These are phyloP conservation scores for Phytophthora colocasiae DNA, from an alignment of 352 stramenopile species.

Conservation along the genomic window DNA sequence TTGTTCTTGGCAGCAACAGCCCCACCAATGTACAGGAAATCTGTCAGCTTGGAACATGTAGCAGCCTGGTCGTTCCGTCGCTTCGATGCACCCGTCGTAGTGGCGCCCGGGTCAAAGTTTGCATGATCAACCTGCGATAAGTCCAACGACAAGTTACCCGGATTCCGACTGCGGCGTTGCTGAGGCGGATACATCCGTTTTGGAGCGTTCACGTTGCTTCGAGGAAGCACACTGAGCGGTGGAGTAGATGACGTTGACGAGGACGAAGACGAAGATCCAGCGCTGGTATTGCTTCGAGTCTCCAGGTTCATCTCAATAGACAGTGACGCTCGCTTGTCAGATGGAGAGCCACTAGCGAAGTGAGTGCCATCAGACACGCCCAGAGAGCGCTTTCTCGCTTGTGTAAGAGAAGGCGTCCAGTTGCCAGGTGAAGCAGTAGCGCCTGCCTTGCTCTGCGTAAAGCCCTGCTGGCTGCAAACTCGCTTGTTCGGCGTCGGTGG, in stretches of 20 bases:
- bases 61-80: conserved; percentile 67
- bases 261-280: conserved; percentile 26
- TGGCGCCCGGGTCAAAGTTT: conserved; percentile 32
- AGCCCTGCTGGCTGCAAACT: conserved; percentile 44
- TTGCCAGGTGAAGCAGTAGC: conserved; percentile 22
- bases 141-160: conserved; percentile 84
- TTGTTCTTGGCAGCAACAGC: conserved; percentile 83
- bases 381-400: conserved; percentile 40
- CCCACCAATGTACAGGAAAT: conserved; percentile 91
- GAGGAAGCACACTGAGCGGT: conserved; percentile 12
- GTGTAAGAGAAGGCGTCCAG: conserved; percentile 34
- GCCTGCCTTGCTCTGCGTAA: conserved; percentile 37
- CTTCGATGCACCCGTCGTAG: conserved; percentile 22
- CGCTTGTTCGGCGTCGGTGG: conserved; percentile 48
- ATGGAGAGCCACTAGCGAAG: conserved; percentile 32
- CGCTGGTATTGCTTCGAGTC: conserved; percentile 18
- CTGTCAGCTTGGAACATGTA: conserved; percentile 81
- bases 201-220: conserved; percentile 32
- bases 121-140: conserved; percentile 76
- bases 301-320: conserved; percentile 48
- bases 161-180: conserved; percentile 70
- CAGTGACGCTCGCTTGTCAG: conserved; percentile 34
- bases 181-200: conserved; percentile 59
- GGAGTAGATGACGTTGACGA: conserved; percentile 29
- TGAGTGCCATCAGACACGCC: conserved; percentile 27